Base-by-base conservation (phyloP, 139 green algal genomes). In the Volvox reticuliferus region DNA sequence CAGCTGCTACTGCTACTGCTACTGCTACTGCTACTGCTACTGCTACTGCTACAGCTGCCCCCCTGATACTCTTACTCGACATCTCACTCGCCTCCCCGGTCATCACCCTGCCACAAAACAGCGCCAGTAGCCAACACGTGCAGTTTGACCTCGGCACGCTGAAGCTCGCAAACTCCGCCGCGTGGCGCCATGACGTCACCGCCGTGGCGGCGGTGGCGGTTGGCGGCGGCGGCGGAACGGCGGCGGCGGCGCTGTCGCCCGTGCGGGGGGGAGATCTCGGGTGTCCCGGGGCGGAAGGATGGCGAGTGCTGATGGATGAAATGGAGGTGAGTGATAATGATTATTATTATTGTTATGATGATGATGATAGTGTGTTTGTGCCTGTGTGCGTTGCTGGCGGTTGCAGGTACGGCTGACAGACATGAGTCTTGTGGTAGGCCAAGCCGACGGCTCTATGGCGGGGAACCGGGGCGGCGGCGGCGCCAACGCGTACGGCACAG, bases 101-200 rank as follows among this genome's bases (percentile, higher is more conserved):
- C 86, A 97, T 99, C 69, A 90, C 91, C 22, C 94, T 99, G 95
- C 97, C 97, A 0, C 89, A 92, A 18, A 92, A 75, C 84, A 96
- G 89, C 79, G 78, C 17, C 82, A 80, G 33, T 65, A 68, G 28
- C 0, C 69, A 91, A 12, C 90, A 79, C 36, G 67, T 99, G 71
- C 94, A 98, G 87, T 82, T 97, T 13, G 97, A 99, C 79, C 94
- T 99, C 77, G 97, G 97, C 18, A 85, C 92, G 2, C 81, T 99
- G 81, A 19, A 36, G 68, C 69, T 96, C 65, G 22, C 33, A 68
- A 98, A 96, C 84, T 32, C 24, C 26, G 68, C 98, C 13, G 61
- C 84, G 0, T 98, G 95, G 96, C 73, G 93, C 44, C 90, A 79
- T 61, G 85, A 75, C 86, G 83, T 22, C 91, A 92, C 69, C 79